Evolutionary conservation across 2,329 filamentous ascomycete species (phyloP).

Genomic region (Exophiala calicioides): DNA sequence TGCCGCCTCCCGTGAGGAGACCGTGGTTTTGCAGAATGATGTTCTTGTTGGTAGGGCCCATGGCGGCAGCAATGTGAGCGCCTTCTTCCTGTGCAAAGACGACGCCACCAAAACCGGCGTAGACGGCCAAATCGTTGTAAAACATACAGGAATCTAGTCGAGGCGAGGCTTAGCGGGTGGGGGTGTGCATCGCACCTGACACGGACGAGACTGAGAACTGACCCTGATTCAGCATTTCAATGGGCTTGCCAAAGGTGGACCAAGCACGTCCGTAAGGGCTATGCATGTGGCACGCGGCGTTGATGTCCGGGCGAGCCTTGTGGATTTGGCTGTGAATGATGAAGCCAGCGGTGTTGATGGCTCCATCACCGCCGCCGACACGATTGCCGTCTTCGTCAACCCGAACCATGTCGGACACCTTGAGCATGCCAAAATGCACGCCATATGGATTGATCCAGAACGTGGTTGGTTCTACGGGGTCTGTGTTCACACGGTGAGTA

Average conservation of each 20-base stretch:
- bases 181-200: background rate
- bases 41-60: constrained; percentile 54
- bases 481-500: constrained; percentile 29
- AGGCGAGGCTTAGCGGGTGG: too few species aligned
- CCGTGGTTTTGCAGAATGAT: constrained; percentile 55
- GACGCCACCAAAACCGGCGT: constrained; percentile 55
- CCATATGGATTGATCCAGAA: constrained; percentile 72
- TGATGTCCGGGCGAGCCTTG: constrained; percentile 55
- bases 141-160: constrained; percentile 44
- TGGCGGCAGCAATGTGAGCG: constrained; percentile 50
- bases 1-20: constrained; percentile 28
- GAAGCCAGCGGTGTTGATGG: constrained; percentile 52
- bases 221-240: constrained; percentile 48
- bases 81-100: constrained; percentile 57
- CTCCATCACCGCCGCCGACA: constrained; percentile 58
- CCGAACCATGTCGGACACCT: constrained; percentile 66
- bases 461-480: constrained; percentile 59
- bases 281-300: constrained; percentile 58
- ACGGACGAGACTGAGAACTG: background rate
- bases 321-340: constrained; percentile 59
- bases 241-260: constrained; percentile 42
- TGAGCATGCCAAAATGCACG: constrained; percentile 62
- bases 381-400: constrained; percentile 63
- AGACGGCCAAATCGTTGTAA: constrained; percentile 54
- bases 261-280: constrained; percentile 53